Conservation (phyloP, 2,329 filamentous ascomycete genomes). For the Fusarium foetens region DNA sequence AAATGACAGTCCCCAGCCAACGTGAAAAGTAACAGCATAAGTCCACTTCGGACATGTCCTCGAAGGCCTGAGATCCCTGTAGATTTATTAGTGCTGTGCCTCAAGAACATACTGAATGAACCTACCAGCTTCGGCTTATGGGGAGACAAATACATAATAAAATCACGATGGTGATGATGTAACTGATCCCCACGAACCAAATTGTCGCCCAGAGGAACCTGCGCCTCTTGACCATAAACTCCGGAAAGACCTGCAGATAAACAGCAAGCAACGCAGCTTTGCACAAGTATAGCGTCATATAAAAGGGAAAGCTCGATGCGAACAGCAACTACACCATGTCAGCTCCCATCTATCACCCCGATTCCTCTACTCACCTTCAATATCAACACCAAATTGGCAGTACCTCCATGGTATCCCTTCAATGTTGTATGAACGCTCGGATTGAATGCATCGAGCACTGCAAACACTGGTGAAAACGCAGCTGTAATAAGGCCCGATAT, state of each 20-base stretch:
- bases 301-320: slow-evolving; percentile 26
- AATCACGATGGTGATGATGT: neutral
- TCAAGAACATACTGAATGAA: fast-evolving
- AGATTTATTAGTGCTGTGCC: fast-evolving
- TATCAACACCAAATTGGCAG: neutral
- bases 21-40: slow-evolving; percentile 9
- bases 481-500: slow-evolving; percentile 9
- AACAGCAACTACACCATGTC: slow-evolving; percentile 18
- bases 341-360: fast-evolving
- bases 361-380: neutral
- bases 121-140: slow-evolving; percentile 11
- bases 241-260: slow-evolving; percentile 17
- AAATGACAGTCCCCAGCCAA: slow-evolving; percentile 28
- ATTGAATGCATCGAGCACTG: slow-evolving; percentile 11
- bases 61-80: neutral
- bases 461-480: slow-evolving; percentile 15
- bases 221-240: slow-evolving; percentile 30
- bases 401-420: slow-evolving; percentile 2
- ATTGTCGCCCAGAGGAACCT: slow-evolving; percentile 25
- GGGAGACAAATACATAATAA: slow-evolving; percentile 13
- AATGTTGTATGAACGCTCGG: slow-evolving; percentile 17
- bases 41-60: neutral
- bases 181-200: neutral
- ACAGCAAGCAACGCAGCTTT: slow-evolving; percentile 35
- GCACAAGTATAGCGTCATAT: slow-evolving; percentile 37